Evolutionary conservation across 2,329 filamentous ascomycete genomes (phyloP), one percentile per base, ranked within the genome.

Genomic region (Apiospora saccharicola): DNA sequence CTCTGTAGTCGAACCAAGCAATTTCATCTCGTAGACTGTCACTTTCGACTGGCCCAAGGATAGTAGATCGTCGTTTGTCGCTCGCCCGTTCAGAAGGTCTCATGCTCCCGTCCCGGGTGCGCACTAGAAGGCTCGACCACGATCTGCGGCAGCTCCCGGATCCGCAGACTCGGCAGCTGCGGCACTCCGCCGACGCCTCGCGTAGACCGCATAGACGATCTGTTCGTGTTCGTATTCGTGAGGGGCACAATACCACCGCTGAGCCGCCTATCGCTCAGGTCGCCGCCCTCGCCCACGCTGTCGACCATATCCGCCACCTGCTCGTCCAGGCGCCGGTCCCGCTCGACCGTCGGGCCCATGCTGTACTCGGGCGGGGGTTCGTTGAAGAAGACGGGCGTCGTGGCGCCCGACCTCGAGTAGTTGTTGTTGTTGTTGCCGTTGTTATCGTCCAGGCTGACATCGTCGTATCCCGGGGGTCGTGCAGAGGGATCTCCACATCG

Each of bases 121-220:
- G 82, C 82, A 53, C 82, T 85, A 34, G 85, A 87, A n/a, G 87
- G 87, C 76, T 91, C 87, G 68, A 90, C 86, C 37, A 90, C 85
- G 77, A 91, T 91, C 75, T 87, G 85, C 3, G 90, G 90, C 37
- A 91, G 79, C 41, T 78, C 78, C 24, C 79, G 77, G 44, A 90
- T 81, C 68, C 85, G 83, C 75, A 91, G 76, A 75, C 86, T 89
- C 2, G 89, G 88, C 68, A 90, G 80, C 74, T 86, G 87, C 0
- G 87, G 86, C 8, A 81, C 76, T 1, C 67, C 67, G 12, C 67
- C 67, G 5, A 68, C 67, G 24, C 67, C 67, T 12, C 67, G 26
- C 41, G 67, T 16, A 1, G 68, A 37, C 22, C 68, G 46, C 16
- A 34, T 16, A 1, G 68, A 70, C 12, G 47, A 43, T 19, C 67